Evolutionary conservation across 768 basidiomycete genomes (phyloP).

Genomic region (Suillus plorans): DNA sequence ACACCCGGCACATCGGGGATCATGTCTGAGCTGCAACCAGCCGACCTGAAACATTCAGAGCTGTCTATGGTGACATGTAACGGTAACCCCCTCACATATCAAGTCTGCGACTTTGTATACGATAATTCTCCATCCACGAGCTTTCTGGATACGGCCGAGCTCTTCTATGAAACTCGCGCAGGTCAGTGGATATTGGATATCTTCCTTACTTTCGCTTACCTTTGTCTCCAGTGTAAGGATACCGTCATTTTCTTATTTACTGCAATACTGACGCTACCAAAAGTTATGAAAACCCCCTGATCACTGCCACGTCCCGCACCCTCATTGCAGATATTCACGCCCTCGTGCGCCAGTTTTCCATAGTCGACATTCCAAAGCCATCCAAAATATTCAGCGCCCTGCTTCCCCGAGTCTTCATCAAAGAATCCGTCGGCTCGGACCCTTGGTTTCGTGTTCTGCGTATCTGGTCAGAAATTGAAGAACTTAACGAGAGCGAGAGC

Average conservation of each 20-base stretch:
- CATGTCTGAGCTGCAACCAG: background rate
- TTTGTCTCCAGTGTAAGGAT: constrained; percentile 6
- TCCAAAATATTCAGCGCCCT: constrained; percentile 57
- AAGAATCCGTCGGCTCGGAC: constrained; percentile 10
- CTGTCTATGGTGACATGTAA: constrained; percentile 39
- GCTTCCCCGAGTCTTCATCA: constrained; percentile 37
- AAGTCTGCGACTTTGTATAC: constrained; percentile 72
- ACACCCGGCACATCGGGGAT: background rate
- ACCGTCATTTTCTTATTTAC: background rate
- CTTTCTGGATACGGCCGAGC: constrained; percentile 53
- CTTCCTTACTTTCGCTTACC: background rate
- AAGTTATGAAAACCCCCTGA: constrained; percentile 78
- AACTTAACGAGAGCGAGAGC: constrained; percentile 76
- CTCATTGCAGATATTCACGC: constrained; percentile 71
- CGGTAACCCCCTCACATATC: constrained; percentile 61
- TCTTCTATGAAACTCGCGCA: constrained; percentile 72
- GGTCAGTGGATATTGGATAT: constrained; percentile 40
- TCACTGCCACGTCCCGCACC: constrained; percentile 72
- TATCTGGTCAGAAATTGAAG: constrained; percentile 75
- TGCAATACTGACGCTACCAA: constrained; percentile 12
- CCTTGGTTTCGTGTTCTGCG: constrained; percentile 64
- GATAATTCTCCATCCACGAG: constrained; percentile 45
- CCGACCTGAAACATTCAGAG: constrained; percentile 9
- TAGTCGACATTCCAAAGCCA: constrained; percentile 69
- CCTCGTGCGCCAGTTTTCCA: constrained; percentile 57